Conservation (phyloP, 2,329 filamentous ascomycete species). For the Neonectria sp. region DNA sequence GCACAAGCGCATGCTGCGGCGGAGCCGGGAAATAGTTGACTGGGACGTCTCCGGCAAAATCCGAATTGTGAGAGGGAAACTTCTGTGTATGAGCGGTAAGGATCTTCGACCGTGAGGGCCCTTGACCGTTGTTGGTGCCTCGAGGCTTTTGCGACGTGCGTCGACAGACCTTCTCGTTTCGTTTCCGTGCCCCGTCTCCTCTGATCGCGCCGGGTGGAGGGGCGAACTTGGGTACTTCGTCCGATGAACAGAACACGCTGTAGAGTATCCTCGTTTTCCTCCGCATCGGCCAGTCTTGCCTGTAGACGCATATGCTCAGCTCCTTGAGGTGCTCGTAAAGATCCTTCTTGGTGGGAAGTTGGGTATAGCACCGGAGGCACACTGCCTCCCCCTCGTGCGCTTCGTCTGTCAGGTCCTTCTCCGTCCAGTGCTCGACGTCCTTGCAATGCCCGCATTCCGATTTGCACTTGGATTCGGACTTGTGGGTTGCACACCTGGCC, state of each 20-base stretch:
- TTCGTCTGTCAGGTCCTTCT: conserved; percentile 23
- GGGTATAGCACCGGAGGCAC: conserved; percentile 40
- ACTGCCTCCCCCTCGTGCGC: conserved; percentile 33
- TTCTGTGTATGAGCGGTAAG: not conserved
- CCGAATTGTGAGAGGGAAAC: not conserved
- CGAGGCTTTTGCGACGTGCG: not conserved
- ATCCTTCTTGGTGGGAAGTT: conserved; percentile 31
- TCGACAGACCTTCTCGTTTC: conserved; percentile 7
- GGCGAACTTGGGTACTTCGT: conserved; percentile 14
- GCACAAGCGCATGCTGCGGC: not conserved
- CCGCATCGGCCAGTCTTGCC: conserved; percentile 15
- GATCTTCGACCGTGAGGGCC: not conserved
- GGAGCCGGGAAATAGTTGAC: not conserved
- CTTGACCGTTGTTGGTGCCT: not conserved
- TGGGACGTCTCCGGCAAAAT: not conserved
- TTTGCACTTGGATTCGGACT: conserved; percentile 34
- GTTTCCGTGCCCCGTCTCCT: conserved; percentile 18
- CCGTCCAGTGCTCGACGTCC: conserved; percentile 33
- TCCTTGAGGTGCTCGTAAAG: conserved; percentile 36
- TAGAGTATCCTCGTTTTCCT: conserved; percentile 35
- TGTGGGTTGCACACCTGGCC: conserved; percentile 28
- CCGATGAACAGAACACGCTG: conserved; percentile 17
- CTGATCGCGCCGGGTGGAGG: conserved; percentile 3
- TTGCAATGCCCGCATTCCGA: conserved; percentile 34
- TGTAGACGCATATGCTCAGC: conserved; percentile 28